Base-by-base conservation (phyloP, 2,329 filamentous ascomycete species). In the Phaeophleospora eucalypticola region DNA sequence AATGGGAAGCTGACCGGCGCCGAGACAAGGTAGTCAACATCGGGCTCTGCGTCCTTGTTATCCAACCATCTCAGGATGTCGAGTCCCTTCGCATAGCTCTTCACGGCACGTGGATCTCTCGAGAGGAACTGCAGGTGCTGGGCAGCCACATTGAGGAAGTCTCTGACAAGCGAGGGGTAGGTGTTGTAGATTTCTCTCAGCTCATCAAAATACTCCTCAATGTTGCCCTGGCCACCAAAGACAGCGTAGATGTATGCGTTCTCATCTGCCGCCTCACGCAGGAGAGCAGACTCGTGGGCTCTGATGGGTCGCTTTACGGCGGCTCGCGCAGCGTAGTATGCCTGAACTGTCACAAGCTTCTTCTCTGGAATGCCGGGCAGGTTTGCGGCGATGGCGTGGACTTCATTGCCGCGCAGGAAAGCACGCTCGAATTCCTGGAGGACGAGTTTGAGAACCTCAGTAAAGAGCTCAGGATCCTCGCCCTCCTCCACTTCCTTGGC, bases 171-270 rank as follows among this genome's bases (percentile, higher is more conserved):
- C 20, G 86, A 86, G 10, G 87, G 85, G 71, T 98, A 98, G 49
- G 90, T 95, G 61, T 78, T 83, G 74, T 91, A 91, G 48, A 97
- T 81, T 68, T 95, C 86, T 46, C 93, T 84, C 53, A 98, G 80
- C 74, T 98, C 93, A 59, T 98, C 91, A 63, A 98, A 98, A 72
- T 98, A 98, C 72, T 98, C 94, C 71, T 98, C 91, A 55, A 98
- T 97, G 70, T 98, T 98, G 60, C 93, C 93, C 69, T 98, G 93
- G 4, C 93, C 93, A 50, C 93, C 93, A 58, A 97, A 95, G 52
- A 98, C 89, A 56, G 84, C 90, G 74, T 95, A 98, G 50, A 98
- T 81, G 60, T 82, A 84, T 45, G 90, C 90, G 46, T 84, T 83
- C 52, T 82, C 84, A 53, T 96, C 90, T 38, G 86, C 83, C 8